Percentiles rank a stretch among this genome's conserved stretches.
Conservation (phyloP, 345 rosid genomes). For the Brassica incana region DNA sequence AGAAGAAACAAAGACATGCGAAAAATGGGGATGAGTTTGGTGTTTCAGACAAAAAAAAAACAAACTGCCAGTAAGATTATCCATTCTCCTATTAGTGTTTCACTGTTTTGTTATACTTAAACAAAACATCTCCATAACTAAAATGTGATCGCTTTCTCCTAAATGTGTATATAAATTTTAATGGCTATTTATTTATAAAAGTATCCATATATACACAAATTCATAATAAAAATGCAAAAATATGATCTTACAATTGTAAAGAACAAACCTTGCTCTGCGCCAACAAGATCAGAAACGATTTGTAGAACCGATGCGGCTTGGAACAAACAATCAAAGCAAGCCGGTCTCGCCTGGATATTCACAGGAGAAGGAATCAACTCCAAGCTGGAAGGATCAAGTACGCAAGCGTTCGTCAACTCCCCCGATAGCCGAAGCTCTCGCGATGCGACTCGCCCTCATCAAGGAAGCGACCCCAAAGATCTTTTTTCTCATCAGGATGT, state of each 20-base stretch:
- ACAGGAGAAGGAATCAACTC: too few species aligned
- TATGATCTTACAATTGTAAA: neutral
- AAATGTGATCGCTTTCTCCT: conserved; percentile 30
- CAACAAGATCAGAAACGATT: too few species aligned
- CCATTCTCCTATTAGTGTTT: conserved; percentile 38
- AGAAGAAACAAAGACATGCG: neutral
- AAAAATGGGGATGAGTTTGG: conserved; percentile 37
- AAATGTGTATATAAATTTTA: neutral
- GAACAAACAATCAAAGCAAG: too few species aligned
- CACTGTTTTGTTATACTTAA: conserved; percentile 36
- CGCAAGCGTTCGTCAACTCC: too few species aligned
- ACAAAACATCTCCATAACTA: conserved; percentile 31
- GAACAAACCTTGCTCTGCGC: too few species aligned
- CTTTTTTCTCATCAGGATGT: too few species aligned
- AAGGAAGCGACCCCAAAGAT: too few species aligned
- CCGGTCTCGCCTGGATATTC: too few species aligned
- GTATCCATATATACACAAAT: neutral
- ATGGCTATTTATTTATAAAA: neutral
- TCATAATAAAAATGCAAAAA: neutral
- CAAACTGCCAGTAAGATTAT: conserved; percentile 41
- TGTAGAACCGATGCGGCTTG: too few species aligned
- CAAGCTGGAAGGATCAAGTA: too few species aligned
- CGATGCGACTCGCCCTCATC: too few species aligned
- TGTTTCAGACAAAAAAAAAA: conserved; percentile 37
- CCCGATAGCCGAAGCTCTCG: too few species aligned